These are phyloP conservation scores for Wickerhamiella qilinensis DNA, from an alignment of 805 yeast species.

Conservation along the genomic window DNA sequence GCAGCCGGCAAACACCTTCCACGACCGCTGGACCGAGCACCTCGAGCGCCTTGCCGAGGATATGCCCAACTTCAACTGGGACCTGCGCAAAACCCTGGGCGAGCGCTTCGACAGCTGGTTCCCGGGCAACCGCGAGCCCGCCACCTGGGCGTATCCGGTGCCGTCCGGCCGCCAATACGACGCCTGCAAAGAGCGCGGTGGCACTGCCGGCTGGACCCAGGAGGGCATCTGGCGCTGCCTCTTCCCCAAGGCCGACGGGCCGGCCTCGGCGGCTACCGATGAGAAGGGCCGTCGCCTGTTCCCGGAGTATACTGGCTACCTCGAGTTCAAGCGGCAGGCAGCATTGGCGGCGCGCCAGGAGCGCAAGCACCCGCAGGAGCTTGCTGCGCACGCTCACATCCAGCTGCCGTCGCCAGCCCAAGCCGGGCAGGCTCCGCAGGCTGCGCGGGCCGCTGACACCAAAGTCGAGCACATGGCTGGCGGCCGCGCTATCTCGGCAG, in stretches of 20 bases:
- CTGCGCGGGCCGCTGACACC: not conserved
- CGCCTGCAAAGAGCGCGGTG: constrained; percentile 47
- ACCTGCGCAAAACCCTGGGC: too few species aligned
- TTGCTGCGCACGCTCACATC: not conserved
- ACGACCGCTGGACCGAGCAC: too few species aligned
- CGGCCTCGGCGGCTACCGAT: too few species aligned
- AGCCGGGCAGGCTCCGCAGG: not conserved
- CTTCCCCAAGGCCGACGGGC: constrained; percentile 37
- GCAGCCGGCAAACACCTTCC: too few species aligned
- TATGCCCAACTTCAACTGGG: too few species aligned
- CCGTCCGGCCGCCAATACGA: constrained; percentile 46
- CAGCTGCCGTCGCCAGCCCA: not conserved
- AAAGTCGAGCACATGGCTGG: not conserved
- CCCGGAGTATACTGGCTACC: constrained; percentile 42
- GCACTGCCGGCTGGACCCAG: constrained; percentile 68
- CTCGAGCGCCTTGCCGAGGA: too few species aligned
- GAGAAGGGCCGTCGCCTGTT: constrained; percentile 24
- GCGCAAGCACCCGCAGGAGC: not conserved
- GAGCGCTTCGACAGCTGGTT: too few species aligned
- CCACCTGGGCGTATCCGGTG: constrained; percentile 37
- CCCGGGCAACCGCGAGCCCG: constrained; percentile 4
- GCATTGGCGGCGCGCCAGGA: constrained; percentile 17
- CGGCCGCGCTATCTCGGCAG: constrained; percentile 10
- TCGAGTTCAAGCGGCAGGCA: constrained; percentile 54
- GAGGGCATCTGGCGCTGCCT: constrained; percentile 84